Evolutionary conservation across 306 rosid species (phyloP).

Genomic region (Cicer yamashitae): DNA sequence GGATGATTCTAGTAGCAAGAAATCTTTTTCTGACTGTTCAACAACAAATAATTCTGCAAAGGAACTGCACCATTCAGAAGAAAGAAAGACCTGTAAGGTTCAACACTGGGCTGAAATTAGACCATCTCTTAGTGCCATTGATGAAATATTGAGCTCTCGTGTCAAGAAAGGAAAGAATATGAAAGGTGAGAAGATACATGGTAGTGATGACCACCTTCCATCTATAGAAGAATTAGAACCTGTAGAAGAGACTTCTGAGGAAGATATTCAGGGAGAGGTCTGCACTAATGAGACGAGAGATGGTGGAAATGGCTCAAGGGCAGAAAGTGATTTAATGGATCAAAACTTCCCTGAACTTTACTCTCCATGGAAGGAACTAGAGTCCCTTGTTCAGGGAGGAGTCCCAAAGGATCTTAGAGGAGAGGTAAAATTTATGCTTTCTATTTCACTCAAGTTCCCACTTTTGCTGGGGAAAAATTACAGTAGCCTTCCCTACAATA

Average conservation of each 20-base stretch:
- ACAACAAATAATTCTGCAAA: conserved; percentile 53
- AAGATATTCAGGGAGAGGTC: conserved; percentile 45
- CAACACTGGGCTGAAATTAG: conserved; percentile 72
- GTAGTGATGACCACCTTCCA: conserved; percentile 50
- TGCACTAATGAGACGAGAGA: conserved; percentile 43
- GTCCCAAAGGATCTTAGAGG: conserved; percentile 94
- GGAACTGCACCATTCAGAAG: conserved; percentile 55
- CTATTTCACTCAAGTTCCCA: conserved; percentile 41
- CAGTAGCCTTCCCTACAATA: conserved; percentile 50
- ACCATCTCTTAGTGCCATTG: conserved; percentile 66
- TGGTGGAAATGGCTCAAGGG: conserved; percentile 38
- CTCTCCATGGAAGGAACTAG: conserved; percentile 78
- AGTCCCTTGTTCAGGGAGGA: conserved; percentile 88
- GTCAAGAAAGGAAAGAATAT: conserved; percentile 54
- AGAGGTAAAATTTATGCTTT: conserved; percentile 66
- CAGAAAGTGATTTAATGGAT: conserved; percentile 47
- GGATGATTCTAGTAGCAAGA: conserved; percentile 44
- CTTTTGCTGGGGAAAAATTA: conserved; percentile 39
- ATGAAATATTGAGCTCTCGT: conserved; percentile 65
- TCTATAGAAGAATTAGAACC: conserved; percentile 57
- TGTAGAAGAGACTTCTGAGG: conserved; percentile 44
- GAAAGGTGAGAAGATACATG: conserved; percentile 48
- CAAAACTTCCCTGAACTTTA: conserved; percentile 49
- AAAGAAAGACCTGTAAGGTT: conserved; percentile 54
- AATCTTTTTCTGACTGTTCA: conserved; percentile 51